phyloP scores from a whole-genome alignment of 352 stramenopile species.

The Lagenidium sp. region DNA sequence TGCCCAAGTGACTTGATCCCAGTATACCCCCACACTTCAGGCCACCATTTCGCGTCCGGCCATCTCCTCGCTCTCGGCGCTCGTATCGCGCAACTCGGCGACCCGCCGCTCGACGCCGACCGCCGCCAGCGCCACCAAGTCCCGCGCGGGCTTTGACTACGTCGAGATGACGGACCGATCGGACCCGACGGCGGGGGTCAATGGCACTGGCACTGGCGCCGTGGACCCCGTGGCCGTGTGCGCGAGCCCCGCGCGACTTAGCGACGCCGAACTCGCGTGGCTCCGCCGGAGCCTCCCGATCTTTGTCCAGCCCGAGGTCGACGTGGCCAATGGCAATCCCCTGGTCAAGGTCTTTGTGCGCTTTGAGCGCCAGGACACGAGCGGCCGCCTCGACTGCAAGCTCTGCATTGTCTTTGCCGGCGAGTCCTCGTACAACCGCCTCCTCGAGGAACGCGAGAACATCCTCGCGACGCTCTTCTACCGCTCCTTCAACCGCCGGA shows the following conservation, averaged over 20 bases:
- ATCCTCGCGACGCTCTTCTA: slow-evolving; percentile 68
- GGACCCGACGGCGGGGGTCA: slow-evolving; percentile 9
- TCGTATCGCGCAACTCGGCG: slow-evolving; percentile 1
- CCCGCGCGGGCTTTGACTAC: slow-evolving; percentile 24
- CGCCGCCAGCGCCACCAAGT: slow-evolving; percentile 3
- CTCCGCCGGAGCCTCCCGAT: slow-evolving; percentile 72
- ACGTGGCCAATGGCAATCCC: slow-evolving; percentile 74
- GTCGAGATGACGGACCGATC: slow-evolving; percentile 37
- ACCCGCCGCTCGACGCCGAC: background rate
- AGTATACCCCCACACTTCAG: too few relatives aligned
- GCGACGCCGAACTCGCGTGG: slow-evolving; percentile 76
- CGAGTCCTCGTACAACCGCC: slow-evolving; percentile 81
- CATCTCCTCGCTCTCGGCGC: slow-evolving; percentile 4
- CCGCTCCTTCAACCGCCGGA: slow-evolving; percentile 78
- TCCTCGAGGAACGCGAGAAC: slow-evolving; percentile 65
- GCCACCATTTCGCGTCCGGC: slow-evolving; percentile 13
- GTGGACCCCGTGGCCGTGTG: background rate
- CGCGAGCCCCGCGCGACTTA: slow-evolving; percentile 13
- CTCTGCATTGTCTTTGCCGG: slow-evolving; percentile 78
- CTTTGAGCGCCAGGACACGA: slow-evolving; percentile 59
- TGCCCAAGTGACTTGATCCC: too few relatives aligned
- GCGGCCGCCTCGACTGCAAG: slow-evolving; percentile 45
- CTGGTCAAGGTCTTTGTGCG: slow-evolving; percentile 78
- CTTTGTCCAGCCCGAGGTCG: slow-evolving; percentile 76
- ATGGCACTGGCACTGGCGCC: too few relatives aligned